phyloP scores from a whole-genome alignment of 225 moss, liverwort and hornwort genomes.

The Polytrichum commune region DNA sequence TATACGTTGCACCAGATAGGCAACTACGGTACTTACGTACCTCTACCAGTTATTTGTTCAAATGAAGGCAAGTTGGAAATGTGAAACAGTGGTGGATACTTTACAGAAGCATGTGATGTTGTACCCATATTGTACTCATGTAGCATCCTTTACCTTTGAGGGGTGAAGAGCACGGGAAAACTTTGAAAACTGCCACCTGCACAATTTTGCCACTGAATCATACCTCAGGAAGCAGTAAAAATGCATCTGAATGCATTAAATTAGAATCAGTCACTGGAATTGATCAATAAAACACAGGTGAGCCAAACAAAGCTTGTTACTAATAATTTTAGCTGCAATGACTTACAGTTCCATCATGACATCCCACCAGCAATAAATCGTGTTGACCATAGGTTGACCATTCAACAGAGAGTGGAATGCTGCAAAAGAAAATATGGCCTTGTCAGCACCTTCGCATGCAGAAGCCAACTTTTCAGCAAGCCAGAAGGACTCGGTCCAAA shows the following conservation, averaged over 20 bases:
- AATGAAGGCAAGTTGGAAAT: too few species aligned
- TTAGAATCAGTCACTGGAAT: too few species aligned
- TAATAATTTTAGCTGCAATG: not conserved
- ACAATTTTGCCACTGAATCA: constrained; percentile 5
- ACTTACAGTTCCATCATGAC: constrained; percentile 93
- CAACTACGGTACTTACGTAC: too few species aligned
- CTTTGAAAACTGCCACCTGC: constrained; percentile 88
- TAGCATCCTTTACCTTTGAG: constrained; percentile 37
- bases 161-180: constrained; percentile 36
- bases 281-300: too few species aligned
- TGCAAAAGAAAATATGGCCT: constrained; percentile 24
- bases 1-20: too few species aligned
- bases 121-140: not conserved
- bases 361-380: constrained; percentile 84
- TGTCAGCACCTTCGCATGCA: constrained; percentile 7
- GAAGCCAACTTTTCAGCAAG: too few species aligned
- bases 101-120: too few species aligned
- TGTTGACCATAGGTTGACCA: constrained; percentile 96
- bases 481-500: too few species aligned
- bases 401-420: constrained; percentile 88
- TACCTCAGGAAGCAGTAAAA: not conserved
- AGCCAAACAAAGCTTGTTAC: not conserved
- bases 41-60: too few species aligned
- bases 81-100: too few species aligned
- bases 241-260: too few species aligned